phyloP scores from a whole-genome alignment of 306 rosid genomes.

The Chamaecrista fasciculata region DNA sequence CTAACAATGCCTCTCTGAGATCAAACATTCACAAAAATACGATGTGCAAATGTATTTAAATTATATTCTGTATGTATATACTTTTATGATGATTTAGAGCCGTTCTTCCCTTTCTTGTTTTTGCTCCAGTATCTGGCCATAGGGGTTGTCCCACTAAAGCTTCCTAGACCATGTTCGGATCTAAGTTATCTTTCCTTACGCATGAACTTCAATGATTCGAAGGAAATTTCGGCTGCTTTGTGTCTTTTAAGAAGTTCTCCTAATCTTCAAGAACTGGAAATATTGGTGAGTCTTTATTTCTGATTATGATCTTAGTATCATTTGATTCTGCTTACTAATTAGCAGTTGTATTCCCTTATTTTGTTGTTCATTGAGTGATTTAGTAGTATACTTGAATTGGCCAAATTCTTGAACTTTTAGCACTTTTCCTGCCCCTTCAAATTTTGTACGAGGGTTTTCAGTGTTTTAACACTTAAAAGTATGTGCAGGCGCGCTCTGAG shows the following conservation, averaged over 20 bases:
- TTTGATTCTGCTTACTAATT: neutral
- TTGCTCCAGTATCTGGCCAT: slow-evolving; percentile 50
- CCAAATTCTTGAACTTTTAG: neutral
- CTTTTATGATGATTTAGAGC: slow-evolving; percentile 13
- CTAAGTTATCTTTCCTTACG: slow-evolving; percentile 53
- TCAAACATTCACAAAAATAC: neutral
- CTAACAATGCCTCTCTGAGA: neutral
- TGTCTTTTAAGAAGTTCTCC: slow-evolving; percentile 60
- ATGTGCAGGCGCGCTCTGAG: slow-evolving; percentile 45
- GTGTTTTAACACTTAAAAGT: slow-evolving; percentile 11
- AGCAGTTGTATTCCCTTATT: neutral
- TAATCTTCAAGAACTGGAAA: slow-evolving; percentile 51
- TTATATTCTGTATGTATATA: neutral
- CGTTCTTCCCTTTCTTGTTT: slow-evolving; percentile 32
- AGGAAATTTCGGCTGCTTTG: slow-evolving; percentile 51
- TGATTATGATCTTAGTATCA: slow-evolving; percentile 17
- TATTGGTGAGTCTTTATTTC: slow-evolving; percentile 48
- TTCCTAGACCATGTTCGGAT: slow-evolving; percentile 46
- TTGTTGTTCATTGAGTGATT: neutral
- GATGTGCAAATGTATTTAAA: neutral
- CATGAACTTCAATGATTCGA: slow-evolving; percentile 48
- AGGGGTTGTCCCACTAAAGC: slow-evolving; percentile 42
- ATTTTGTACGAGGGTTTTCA: slow-evolving; percentile 2
- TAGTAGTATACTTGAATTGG: slow-evolving; percentile 4
- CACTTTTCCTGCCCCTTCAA: neutral